Base-by-base conservation (phyloP, 345 rosid species). In the Excoecaria agallocha region DNA sequence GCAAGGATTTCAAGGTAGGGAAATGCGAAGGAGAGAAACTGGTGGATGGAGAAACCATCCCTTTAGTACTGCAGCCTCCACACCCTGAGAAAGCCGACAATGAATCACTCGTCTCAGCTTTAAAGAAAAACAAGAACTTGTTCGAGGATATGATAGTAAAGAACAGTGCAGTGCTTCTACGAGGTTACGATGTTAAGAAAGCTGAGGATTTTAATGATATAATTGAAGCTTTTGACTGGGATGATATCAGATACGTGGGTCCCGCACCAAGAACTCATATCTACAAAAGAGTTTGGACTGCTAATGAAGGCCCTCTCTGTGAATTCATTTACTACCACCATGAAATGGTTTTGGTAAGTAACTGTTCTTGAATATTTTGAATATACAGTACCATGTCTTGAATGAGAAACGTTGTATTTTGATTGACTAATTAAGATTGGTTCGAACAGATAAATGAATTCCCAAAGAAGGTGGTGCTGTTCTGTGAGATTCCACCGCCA, bases 261-360 rank as follows among this genome's bases (percentile, higher is more conserved):
- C 90, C 94, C 0, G 94, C 88, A 0, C 86, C 87, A 0, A 61
- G 92, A 52, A 86, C 90, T n/a, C 84, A 90, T 35, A 64, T 88
- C 8, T 71, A 88, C 60, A 88, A 88, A 68, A 82, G 90, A 45
- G 83, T 90, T 7, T 90, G 89, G 88, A 90, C 90, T 2, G 94
- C 94, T 43, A 88, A 86, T 54, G 94, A 90, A 79, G 94, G 94
- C 9, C 94, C 91, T 5, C 78, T 88, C 19, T 90, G 89, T 13
- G 94, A 88, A 70, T 86, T 88, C 85, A 80, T 88, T 1, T 85
- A 80, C 83, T 90, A 84, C 83, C 94, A 90, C 72, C 90, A 90
- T 68, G 94, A 90, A 72, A 90, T 90, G 91, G 85, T 85, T 72
- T 57, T 90, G 85, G 90, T 86, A 73, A 56, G 85, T 68, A 56